Conservation (phyloP, 1,139 yeast species). For the Kurtzmaniella quercitrusa region DNA sequence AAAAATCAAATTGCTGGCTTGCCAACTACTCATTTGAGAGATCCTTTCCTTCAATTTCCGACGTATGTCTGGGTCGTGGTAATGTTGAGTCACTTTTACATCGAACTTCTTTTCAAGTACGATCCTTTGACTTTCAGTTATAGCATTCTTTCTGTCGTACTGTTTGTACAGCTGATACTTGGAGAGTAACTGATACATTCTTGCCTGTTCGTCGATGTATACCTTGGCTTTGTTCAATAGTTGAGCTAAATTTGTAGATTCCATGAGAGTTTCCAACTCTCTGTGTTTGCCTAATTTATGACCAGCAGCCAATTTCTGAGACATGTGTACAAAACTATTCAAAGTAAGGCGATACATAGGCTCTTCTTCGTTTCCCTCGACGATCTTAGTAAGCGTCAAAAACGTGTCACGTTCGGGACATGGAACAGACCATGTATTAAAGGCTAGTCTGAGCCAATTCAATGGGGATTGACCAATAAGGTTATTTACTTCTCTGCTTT, state of each 20-base stretch:
- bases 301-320: constrained; percentile 10
- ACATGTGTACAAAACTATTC: constrained; percentile 13
- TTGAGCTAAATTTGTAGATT: not conserved
- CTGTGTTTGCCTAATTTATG: constrained; percentile 4
- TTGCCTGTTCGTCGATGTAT: constrained; percentile 10
- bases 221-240: constrained; percentile 10
- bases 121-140: constrained; percentile 8
- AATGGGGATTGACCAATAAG: constrained; percentile 13
- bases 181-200: constrained; percentile 4
- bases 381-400: constrained; percentile 14
- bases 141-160: not conserved
- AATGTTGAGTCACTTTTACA: not conserved
- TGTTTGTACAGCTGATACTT: not conserved
- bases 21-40: constrained; percentile 20
- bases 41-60: constrained; percentile 12
- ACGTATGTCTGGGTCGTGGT: not conserved
- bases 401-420: constrained; percentile 11
- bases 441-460: constrained; percentile 28
- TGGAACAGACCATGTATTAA: constrained; percentile 30
- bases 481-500: constrained; percentile 11
- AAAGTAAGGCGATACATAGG: constrained; percentile 15
- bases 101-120: not conserved
- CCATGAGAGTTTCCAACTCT: not conserved
- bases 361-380: constrained; percentile 3
- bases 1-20: constrained; percentile 45